Conservation (phyloP, 106 monocot genomes). For the Amphibolis antarctica region DNA sequence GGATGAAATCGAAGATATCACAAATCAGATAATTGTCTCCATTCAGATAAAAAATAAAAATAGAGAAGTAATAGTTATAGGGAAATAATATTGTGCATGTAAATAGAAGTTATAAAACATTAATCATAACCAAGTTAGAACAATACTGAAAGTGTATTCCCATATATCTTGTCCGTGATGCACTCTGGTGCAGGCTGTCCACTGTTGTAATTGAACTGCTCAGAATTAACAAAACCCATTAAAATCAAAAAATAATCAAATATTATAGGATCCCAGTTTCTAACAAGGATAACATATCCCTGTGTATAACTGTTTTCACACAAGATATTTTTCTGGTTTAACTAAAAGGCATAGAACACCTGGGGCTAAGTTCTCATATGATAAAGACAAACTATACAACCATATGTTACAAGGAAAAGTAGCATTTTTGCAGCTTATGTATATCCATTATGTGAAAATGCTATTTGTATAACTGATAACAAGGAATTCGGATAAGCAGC, state of each 20-base stretch:
- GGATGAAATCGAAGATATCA: neutral
- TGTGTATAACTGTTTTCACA: neutral
- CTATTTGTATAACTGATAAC: too few relatives aligned
- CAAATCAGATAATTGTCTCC: neutral
- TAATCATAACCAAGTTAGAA: neutral
- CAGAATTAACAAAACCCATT: slow-evolving; percentile 6
- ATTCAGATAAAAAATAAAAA: neutral
- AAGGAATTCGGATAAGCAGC: too few relatives aligned
- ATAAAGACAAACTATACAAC: too few relatives aligned
- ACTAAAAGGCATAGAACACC: too few relatives aligned
- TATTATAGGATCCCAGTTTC: neutral
- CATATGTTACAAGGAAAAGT: too few relatives aligned
- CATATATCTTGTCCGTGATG: slow-evolving; percentile 86
- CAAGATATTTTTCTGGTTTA: neutral
- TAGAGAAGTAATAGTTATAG: neutral
- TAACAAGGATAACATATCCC: neutral
- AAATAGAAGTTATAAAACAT: neutral
- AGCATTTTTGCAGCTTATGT: too few relatives aligned
- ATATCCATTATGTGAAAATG: too few relatives aligned
- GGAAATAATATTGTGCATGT: neutral
- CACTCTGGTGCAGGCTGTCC: slow-evolving; percentile 98
- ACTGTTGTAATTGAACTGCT: slow-evolving; percentile 95
- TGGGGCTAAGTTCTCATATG: too few relatives aligned
- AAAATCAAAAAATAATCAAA: neutral
- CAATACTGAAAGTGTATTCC: slow-evolving; percentile 86